A percentile compares a stretch with the other conserved stretches of the same genome.
phyloP scores from a whole-genome alignment of 805 yeast genomes.

The Myxozyma monticola region DNA sequence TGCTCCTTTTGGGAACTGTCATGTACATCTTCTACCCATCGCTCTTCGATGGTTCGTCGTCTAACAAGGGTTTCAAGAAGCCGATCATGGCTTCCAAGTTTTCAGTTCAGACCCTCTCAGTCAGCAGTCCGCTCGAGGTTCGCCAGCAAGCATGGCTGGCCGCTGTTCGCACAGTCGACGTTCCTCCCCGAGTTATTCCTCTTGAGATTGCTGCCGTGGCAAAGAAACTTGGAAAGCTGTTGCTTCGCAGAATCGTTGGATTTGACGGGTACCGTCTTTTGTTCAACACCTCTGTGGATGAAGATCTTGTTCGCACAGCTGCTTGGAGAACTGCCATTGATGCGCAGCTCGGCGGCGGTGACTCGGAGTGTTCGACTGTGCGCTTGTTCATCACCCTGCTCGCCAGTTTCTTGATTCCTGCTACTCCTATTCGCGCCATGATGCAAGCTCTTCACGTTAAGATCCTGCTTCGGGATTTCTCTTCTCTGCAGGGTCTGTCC shows the following conservation, averaged over 20 bases:
- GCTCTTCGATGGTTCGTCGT: slow-evolving; percentile 17
- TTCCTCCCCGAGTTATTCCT: slow-evolving; percentile 31
- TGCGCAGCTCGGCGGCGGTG: slow-evolving; percentile 44
- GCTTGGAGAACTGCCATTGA: slow-evolving; percentile 37
- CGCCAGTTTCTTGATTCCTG: slow-evolving; percentile 33
- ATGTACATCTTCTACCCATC: slow-evolving; percentile 36
- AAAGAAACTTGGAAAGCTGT: slow-evolving; percentile 24
- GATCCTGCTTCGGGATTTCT: slow-evolving; percentile 31
- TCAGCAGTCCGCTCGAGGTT: slow-evolving; percentile 24
- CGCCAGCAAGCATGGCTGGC: slow-evolving; percentile 36
- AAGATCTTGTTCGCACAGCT: slow-evolving; percentile 18
- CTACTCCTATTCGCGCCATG: slow-evolving; percentile 33
- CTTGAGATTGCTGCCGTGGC: slow-evolving; percentile 19
- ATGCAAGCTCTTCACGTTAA: slow-evolving; percentile 38
- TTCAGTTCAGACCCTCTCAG: slow-evolving; percentile 11
- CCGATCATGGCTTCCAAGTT: slow-evolving; percentile 4
- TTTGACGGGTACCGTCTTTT: slow-evolving; percentile 31
- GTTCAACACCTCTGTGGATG: slow-evolving; percentile 26
- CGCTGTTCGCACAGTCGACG: slow-evolving; percentile 30
- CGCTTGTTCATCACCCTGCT: slow-evolving; percentile 36
- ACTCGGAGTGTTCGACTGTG: slow-evolving; percentile 31
- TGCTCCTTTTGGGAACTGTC: slow-evolving; percentile 36
- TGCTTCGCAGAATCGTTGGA: slow-evolving; percentile 32
- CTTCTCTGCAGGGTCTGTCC: slow-evolving; percentile 25
- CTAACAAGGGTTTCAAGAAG: slow-evolving; percentile 18